Conservation (phyloP, 2,329 filamentous ascomycete genomes). For the Dothideomycetidae sp. region DNA sequence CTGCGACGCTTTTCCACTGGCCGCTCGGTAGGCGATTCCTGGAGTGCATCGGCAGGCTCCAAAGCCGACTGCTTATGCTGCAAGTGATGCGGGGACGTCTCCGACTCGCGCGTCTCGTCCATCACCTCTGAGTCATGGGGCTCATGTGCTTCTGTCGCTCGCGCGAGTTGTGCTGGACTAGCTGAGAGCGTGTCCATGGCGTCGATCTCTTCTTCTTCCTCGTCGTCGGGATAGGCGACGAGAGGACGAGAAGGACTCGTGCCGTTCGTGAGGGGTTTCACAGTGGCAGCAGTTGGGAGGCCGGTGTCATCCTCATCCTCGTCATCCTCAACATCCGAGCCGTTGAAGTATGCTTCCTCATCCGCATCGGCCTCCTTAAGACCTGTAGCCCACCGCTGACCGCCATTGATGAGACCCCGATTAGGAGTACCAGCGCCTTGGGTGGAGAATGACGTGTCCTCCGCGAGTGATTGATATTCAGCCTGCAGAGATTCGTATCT, state of each 20-base stretch:
- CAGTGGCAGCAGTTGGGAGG: constrained; percentile 19
- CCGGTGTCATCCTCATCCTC: constrained; percentile 26
- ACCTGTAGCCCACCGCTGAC: constrained; percentile 47
- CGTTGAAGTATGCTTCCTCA: constrained; percentile 91
- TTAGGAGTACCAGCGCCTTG: constrained; percentile 46
- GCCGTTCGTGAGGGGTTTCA: constrained; percentile 42
- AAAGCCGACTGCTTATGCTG: constrained; percentile 16
- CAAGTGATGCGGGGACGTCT: constrained; percentile 15
- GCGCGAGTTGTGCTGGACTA: constrained; percentile 7
- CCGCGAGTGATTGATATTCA: constrained; percentile 41
- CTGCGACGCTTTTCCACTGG: constrained; percentile 78
- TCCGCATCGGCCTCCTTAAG: constrained; percentile 72
- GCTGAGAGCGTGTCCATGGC: constrained; percentile 39
- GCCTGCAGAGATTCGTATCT: constrained; percentile 66
- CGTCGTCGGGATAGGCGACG: constrained; percentile 87
- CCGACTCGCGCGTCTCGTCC: not conserved
- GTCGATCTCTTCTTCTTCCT: constrained; percentile 48
- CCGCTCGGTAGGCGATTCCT: constrained; percentile 50
- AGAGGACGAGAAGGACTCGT: constrained; percentile 55
- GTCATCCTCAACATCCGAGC: constrained; percentile 74
- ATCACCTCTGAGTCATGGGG: constrained; percentile 11
- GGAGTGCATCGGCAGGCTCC: constrained; percentile 13
- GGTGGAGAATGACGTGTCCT: constrained; percentile 51
- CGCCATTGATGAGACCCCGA: constrained; percentile 38
- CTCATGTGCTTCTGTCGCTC: constrained; percentile 14